Evolutionary conservation across 352 stramenopile species (phyloP).

Genomic region (Phytopythium montanum): DNA sequence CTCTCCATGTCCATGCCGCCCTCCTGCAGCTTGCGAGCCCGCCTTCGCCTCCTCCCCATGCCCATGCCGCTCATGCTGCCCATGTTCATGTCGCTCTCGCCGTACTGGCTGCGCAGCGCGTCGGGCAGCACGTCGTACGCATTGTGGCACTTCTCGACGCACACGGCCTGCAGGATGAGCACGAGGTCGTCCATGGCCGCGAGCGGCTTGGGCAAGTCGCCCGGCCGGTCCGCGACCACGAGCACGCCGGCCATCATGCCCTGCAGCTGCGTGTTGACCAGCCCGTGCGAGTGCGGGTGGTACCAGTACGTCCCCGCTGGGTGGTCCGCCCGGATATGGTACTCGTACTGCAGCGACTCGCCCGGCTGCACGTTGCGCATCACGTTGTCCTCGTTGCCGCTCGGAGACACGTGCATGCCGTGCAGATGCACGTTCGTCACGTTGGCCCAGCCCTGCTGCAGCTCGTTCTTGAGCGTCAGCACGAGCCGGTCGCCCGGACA

Average conservation of each 20-base stretch:
- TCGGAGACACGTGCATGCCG: slow-evolving; percentile 81
- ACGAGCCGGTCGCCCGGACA: slow-evolving; percentile 58
- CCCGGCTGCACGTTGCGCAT: slow-evolving; percentile 53
- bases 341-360: slow-evolving; percentile 37
- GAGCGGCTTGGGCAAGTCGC: slow-evolving; percentile 35
- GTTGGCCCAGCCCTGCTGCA: slow-evolving; percentile 61
- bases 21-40: slow-evolving; percentile 11
- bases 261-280: slow-evolving; percentile 67
- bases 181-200: slow-evolving; percentile 44
- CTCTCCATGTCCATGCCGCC: slow-evolving; percentile 4
- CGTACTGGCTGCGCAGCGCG: slow-evolving; percentile 43
- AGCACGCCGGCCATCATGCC: slow-evolving; percentile 70
- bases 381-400: slow-evolving; percentile 73
- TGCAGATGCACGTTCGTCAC: slow-evolving; percentile 82
- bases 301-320: slow-evolving; percentile 79
- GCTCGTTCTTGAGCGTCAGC: slow-evolving; percentile 53
- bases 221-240: slow-evolving; percentile 57
- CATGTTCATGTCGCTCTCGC: slow-evolving; percentile 9
- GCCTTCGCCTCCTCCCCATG: slow-evolving; percentile 12
- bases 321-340: slow-evolving; percentile 59
- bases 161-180: slow-evolving; percentile 57
- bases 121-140: slow-evolving; percentile 47
- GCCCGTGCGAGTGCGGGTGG: slow-evolving; percentile 80
- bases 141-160: too few relatives aligned
- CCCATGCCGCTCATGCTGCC: slow-evolving; percentile 12